Conservation (phyloP, 2,329 filamentous ascomycete genomes). For the Aspergillus aculeatus region DNA sequence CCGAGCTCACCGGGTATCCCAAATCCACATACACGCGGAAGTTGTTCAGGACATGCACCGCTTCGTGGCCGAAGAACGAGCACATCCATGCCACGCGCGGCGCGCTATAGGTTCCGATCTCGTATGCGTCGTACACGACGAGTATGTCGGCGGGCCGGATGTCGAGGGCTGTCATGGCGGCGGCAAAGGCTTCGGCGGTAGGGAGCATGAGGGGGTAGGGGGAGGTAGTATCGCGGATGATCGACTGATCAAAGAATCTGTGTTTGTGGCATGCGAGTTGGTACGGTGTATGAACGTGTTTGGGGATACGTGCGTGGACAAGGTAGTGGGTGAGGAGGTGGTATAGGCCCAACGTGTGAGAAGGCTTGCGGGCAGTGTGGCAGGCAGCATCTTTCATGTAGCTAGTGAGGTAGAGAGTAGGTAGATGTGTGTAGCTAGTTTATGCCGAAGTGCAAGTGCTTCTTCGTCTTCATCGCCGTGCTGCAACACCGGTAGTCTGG, state of each 20-base stretch:
- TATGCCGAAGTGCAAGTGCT: no score
- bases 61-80: slow-evolving; percentile 26
- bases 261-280: background rate
- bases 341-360: no score
- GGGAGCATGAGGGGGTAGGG: slow-evolving; percentile 32
- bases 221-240: slow-evolving; percentile 21
- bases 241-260: slow-evolving; percentile 33
- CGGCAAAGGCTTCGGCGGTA: slow-evolving; percentile 22
- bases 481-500: no score
- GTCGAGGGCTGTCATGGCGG: slow-evolving; percentile 19
- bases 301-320: no score
- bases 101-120: slow-evolving; percentile 29
- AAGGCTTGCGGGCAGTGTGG: no score
- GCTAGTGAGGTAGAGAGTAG: no score
- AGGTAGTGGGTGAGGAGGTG: no score
- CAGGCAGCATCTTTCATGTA: no score
- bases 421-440: no score
- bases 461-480: no score
- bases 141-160: slow-evolving; percentile 25
- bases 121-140: slow-evolving; percentile 30
- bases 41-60: slow-evolving; percentile 32
- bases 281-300: background rate
- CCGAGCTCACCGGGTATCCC: slow-evolving; percentile 18
- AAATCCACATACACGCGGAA: slow-evolving; percentile 25
- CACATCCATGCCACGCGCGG: slow-evolving; percentile 32